A percentile compares a stretch with the other conserved stretches of the same genome.
phyloP scores from a whole-genome alignment of 2,329 filamentous ascomycete genomes.

The Aspergillus ochraceoroseus region DNA sequence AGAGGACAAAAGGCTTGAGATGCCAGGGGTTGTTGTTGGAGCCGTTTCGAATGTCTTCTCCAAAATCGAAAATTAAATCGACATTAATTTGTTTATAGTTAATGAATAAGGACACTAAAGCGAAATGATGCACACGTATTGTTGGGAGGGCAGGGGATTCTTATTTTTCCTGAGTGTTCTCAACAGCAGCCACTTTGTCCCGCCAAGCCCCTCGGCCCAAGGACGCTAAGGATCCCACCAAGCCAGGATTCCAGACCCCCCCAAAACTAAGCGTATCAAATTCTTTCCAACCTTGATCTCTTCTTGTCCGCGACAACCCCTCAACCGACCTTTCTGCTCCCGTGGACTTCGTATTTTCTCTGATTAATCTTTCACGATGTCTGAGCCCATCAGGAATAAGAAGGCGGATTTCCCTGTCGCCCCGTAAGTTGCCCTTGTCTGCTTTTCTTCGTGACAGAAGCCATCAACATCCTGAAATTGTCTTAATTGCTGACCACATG shows the following conservation, averaged over 20 bases:
- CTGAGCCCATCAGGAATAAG: slow-evolving; percentile 65
- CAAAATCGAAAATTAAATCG: too few relatives aligned
- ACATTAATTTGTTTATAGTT: too few relatives aligned
- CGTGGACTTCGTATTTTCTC: slow-evolving; percentile 10
- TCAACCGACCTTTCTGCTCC: slow-evolving; percentile 19
- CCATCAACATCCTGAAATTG: slow-evolving; percentile 1
- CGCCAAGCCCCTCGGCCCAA: slow-evolving; percentile 42
- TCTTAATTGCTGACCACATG: slow-evolving; percentile 24
- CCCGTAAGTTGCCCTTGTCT: slow-evolving; percentile 51
- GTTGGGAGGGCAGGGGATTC: slow-evolving; percentile 28
- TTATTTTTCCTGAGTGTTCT: slow-evolving; percentile 24
- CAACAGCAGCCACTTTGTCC: slow-evolving; percentile 33
- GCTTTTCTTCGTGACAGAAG: not conserved
- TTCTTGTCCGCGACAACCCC: slow-evolving; percentile 24
- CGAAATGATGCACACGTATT: too few relatives aligned
- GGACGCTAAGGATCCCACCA: slow-evolving; percentile 43
- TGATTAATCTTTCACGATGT: slow-evolving; percentile 46
- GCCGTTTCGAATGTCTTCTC: too few relatives aligned
- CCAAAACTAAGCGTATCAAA: slow-evolving; percentile 38
- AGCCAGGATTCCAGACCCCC: slow-evolving; percentile 34
- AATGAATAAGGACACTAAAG: too few relatives aligned
- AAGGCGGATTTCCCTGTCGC: slow-evolving; percentile 58
- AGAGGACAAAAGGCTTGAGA: not conserved
- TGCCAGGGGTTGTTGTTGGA: too few relatives aligned
- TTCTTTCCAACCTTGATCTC: slow-evolving; percentile 33